phyloP scores from a whole-genome alignment of 2,329 filamentous ascomycete genomes.

The Eutypa lata region DNA sequence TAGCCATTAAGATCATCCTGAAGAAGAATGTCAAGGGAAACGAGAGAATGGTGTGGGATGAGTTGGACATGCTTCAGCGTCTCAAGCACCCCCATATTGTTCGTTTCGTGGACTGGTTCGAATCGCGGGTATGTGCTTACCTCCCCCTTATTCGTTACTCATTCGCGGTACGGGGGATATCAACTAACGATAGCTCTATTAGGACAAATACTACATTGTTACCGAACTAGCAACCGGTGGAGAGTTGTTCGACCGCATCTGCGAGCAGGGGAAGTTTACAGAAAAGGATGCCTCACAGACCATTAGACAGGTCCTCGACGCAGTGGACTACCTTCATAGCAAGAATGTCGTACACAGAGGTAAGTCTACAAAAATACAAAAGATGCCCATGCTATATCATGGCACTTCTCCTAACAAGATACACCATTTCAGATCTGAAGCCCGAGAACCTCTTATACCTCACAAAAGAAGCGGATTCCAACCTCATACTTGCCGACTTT shows the following conservation, averaged over 20 bases:
- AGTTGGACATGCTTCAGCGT: constrained; percentile 87
- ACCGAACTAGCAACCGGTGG: constrained; percentile 94
- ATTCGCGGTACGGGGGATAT: constrained; percentile 8
- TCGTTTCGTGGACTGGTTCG: constrained; percentile 97
- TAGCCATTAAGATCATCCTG: constrained; percentile 97
- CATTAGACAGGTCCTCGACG: constrained; percentile 88
- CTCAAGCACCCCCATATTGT: constrained; percentile 95
- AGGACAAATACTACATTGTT: constrained; percentile 99
- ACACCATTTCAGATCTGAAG: constrained; percentile 72
- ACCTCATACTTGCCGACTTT: constrained; percentile 92
- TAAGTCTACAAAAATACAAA: constrained; percentile 33
- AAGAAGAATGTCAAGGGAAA: constrained; percentile 99
- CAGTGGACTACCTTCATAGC: constrained; percentile 89
- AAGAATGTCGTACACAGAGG: constrained; percentile 96
- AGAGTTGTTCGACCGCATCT: constrained; percentile 96
- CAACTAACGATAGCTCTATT: constrained; percentile 1
- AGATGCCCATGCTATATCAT: constrained; percentile 7
- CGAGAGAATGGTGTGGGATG: constrained; percentile 98
- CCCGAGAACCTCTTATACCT: constrained; percentile 96
- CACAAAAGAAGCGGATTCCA: constrained; percentile 71
- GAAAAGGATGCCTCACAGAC: constrained; percentile 97
- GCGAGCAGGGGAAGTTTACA: constrained; percentile 95
- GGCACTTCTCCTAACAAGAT: neutral
- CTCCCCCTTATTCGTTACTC: neutral
- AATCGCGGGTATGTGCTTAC: constrained; percentile 71